Base-by-base conservation (phyloP, 257 asterid species). In the Leonotis leonurus region DNA sequence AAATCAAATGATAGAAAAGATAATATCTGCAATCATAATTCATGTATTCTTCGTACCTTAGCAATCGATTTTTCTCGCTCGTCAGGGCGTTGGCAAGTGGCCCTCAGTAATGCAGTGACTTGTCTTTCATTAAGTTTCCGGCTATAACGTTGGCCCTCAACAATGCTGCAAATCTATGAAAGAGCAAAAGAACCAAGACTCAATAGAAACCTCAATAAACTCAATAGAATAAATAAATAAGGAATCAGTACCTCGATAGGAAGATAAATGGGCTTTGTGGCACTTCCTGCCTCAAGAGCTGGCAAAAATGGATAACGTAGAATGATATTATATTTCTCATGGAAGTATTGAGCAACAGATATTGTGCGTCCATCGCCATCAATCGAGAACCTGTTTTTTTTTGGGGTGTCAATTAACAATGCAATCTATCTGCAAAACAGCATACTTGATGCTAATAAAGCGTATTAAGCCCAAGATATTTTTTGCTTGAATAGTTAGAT, bases 191-290 rank as follows among this genome's bases (percentile, higher is more conserved):
- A 35, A 52, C 17, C 5, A 35, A 46, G 27, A 14, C 20, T 40
- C n/a, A 7, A 9, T 18, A 21, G 14, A 52, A 18, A n/a, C 5
- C 13, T 11, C 11, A 16, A n/a, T 1, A 25, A 40, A 11, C 32
- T 68, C 22, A 12, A 12, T 29, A 32, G 18, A 11, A n/a, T n/a
- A 21, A 3, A 30, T 62, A 16, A 30, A 41, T 12, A 13, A 27
- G 0, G 18, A 39, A 60, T 16, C 12, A 53, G 8, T 60, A 88
- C 98, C 97, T 91, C 98, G 93, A 91, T 86, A 0, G 98, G 98
- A 50, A 88, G 66, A 78, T 75, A 83, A 0, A 61, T 65, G 0
- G 96, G 89, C 40, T 64, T 88, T 14, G 87, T 10, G 48, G 60
- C 86, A 60, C 57, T 84, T 7, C 98, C 98, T 12, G 79, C 68